These are phyloP conservation scores for Didymella keratinophila DNA, from an alignment of 2,329 filamentous ascomycete species.

Conservation along the genomic window DNA sequence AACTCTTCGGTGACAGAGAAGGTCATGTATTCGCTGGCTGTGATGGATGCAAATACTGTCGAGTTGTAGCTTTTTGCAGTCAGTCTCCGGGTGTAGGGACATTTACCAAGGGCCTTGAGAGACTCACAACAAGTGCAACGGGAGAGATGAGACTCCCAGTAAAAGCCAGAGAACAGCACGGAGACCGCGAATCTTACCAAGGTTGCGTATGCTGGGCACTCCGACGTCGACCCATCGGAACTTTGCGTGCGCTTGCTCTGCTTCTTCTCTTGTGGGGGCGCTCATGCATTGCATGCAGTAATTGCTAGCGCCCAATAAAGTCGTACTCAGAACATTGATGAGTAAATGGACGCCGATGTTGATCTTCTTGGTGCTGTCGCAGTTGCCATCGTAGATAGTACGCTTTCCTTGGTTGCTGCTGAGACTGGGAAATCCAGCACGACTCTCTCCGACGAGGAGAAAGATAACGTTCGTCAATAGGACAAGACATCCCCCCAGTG, in stretches of 20 bases:
- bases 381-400: too few species aligned
- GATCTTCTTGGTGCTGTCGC: too few species aligned
- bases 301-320: constrained; percentile 58
- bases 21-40: constrained; percentile 10
- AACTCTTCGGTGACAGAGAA: constrained; percentile 11
- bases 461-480: too few species aligned
- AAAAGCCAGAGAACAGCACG: too few species aligned
- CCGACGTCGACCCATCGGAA: constrained; percentile 28
- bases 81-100: too few species aligned
- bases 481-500: too few species aligned
- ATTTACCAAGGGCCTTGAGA: too few species aligned
- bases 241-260: constrained; percentile 56
- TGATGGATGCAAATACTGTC: constrained; percentile 29
- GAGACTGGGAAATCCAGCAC: too few species aligned
- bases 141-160: too few species aligned
- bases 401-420: too few species aligned
- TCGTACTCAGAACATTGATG: constrained; percentile 58
- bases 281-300: constrained; percentile 62
- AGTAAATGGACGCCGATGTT: constrained; percentile 32
- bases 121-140: too few species aligned
- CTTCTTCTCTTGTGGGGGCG: constrained; percentile 58
- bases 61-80: constrained; percentile 32
- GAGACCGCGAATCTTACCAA: not conserved
- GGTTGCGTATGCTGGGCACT: constrained; percentile 28
- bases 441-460: too few species aligned